Evolutionary conservation across 805 yeast genomes (phyloP).

Genomic region (Grigorovia yakushimaensis): DNA sequence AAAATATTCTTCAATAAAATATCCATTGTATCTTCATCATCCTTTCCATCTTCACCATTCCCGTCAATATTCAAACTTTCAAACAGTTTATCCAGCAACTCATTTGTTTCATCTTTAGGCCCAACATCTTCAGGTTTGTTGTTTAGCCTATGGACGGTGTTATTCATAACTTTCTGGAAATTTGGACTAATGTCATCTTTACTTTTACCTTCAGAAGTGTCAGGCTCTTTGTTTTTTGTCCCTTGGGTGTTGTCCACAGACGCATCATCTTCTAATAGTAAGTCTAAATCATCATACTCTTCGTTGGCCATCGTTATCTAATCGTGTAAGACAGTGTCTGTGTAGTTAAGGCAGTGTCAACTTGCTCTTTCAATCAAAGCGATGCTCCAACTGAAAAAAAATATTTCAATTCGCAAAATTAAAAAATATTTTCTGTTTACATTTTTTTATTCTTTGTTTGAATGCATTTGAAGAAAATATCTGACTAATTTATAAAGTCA

Average conservation of each 20-base stretch:
- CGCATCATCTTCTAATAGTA: slow-evolving; percentile 68
- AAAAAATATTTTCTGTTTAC: too few species aligned
- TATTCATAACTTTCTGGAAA: neutral
- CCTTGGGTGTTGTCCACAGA: neutral
- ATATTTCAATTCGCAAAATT: too few species aligned
- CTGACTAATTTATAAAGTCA: too few species aligned
- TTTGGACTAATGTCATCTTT: neutral
- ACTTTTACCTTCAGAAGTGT: too few species aligned
- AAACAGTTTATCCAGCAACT: neutral
- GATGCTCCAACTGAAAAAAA: too few species aligned
- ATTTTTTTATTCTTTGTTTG: too few species aligned
- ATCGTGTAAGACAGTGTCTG: too few species aligned
- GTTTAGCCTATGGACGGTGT: neutral
- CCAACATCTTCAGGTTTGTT: neutral
- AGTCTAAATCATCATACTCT: slow-evolving; percentile 71
- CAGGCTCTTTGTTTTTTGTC: neutral
- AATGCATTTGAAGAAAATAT: too few species aligned
- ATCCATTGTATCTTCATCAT: neutral
- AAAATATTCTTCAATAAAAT: neutral
- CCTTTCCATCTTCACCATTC: neutral
- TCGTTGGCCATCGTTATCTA: slow-evolving; percentile 32
- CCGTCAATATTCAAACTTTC: neutral
- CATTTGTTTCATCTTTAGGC: neutral
- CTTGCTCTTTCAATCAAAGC: too few species aligned
- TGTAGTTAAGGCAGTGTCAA: too few species aligned